These are phyloP conservation scores for Pseudozyma sp. DNA, from an alignment of 1,284 basidiomycete species.

Conservation along the genomic window DNA sequence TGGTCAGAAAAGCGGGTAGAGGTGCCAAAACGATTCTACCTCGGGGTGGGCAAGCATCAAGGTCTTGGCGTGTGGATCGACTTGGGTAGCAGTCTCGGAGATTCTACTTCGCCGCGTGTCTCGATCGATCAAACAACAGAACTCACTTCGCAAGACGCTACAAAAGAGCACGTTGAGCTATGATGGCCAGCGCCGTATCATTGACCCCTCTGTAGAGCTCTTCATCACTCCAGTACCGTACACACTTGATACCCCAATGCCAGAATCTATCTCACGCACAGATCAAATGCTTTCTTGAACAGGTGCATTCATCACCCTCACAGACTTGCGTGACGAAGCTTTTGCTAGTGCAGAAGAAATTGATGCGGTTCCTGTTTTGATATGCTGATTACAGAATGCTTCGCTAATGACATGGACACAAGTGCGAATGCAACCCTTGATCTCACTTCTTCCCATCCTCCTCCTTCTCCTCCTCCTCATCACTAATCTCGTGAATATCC, in stretches of 20 bases:
- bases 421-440: too few relatives aligned
- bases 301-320: too few relatives aligned
- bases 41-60: constrained; percentile 35
- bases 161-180: not conserved
- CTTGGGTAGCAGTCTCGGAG: constrained; percentile 17
- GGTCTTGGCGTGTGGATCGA: constrained; percentile 46
- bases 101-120: not conserved
- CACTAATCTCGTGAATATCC: constrained; percentile 34
- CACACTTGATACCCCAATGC: too few relatives aligned
- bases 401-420: too few relatives aligned
- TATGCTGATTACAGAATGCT: too few relatives aligned
- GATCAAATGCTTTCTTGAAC: not conserved
- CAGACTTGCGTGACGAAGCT: too few relatives aligned
- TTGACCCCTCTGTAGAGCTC: too few relatives aligned
- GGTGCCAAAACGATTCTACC: constrained; percentile 40
- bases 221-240: not conserved
- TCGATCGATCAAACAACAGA: not conserved
- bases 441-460: not conserved
- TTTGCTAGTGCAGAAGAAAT: not conserved
- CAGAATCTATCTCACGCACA: not conserved
- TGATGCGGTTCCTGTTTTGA: not conserved
- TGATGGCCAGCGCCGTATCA: not conserved
- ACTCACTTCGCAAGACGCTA: not conserved
- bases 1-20: constrained; percentile 24
- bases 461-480: constrained; percentile 16